Conservation (phyloP, 2,329 filamentous ascomycete genomes). For the Aspergillus sp. region DNA sequence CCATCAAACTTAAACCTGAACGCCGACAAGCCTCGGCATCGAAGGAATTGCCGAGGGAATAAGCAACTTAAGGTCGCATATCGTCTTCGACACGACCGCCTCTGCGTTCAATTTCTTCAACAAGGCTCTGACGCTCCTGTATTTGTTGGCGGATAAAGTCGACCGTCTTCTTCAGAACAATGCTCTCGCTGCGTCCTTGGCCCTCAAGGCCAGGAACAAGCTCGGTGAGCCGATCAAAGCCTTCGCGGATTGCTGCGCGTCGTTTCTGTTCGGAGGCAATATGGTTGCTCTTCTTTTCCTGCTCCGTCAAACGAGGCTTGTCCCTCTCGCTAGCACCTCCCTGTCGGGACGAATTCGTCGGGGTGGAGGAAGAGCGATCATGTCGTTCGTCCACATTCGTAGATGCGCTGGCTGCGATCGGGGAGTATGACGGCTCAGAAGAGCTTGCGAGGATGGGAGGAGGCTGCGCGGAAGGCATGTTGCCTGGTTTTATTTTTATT, state of each 20-base stretch:
- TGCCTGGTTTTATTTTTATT: constrained; percentile 2
- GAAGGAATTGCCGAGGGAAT: not conserved
- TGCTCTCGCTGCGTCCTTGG: constrained; percentile 78
- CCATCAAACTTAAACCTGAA: constrained; percentile 5
- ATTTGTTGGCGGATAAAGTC: constrained; percentile 65
- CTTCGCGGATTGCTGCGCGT: constrained; percentile 73
- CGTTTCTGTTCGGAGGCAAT: constrained; percentile 67
- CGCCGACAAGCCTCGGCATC: constrained; percentile 2
- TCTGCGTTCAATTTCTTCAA: constrained; percentile 58
- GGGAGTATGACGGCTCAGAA: constrained; percentile 25
- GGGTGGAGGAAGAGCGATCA: constrained; percentile 35
- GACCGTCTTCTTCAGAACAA: constrained; percentile 73
- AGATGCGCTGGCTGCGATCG: constrained; percentile 17
- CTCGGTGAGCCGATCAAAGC: constrained; percentile 77
- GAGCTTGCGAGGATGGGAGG: constrained; percentile 24
- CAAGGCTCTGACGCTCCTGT: constrained; percentile 57
- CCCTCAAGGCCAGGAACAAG: constrained; percentile 80
- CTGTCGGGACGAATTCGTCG: constrained; percentile 31
- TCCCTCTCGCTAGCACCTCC: constrained; percentile 39
- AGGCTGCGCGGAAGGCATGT: constrained; percentile 28
- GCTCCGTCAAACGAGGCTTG: constrained; percentile 65
- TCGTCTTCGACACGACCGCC: constrained; percentile 56
- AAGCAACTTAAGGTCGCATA: constrained; percentile 23
- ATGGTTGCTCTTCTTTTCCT: constrained; percentile 73
- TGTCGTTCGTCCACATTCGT: constrained; percentile 31